Conservation (phyloP, 192 early-diverging fungal species). For the Paraglomus occultum region DNA sequence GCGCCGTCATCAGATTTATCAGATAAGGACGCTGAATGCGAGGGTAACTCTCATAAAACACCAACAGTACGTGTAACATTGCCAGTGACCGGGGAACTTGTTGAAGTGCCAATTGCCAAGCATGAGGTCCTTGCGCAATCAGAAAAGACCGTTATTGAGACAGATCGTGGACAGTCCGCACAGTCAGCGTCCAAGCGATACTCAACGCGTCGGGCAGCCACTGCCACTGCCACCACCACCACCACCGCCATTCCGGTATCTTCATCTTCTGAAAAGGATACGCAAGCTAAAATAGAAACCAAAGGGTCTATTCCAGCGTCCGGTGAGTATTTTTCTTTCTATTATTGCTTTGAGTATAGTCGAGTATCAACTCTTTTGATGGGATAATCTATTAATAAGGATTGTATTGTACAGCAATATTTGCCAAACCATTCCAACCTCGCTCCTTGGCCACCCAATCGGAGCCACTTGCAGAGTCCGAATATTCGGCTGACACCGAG, state of each 20-base stretch:
- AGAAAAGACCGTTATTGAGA: background rate
- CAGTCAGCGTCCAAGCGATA: slow-evolving; percentile 22
- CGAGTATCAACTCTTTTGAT: background rate
- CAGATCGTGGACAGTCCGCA: background rate
- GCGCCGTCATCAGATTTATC: background rate
- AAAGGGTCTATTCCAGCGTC: background rate
- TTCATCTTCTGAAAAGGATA: background rate
- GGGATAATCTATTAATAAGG: background rate
- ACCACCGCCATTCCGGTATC: background rate
- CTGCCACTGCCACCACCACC: background rate
- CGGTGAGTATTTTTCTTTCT: slow-evolving; percentile 15
- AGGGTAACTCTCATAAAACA: no score
- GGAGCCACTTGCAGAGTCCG: background rate
- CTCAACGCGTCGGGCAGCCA: slow-evolving; percentile 20
- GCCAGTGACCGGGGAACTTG: background rate
- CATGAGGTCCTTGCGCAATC: background rate
- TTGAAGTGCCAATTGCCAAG: slow-evolving; percentile 6
- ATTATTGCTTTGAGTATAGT: background rate
- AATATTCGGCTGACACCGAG: background rate
- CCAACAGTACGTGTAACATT: no score
- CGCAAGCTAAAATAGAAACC: background rate
- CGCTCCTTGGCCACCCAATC: background rate
- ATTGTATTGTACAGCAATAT: slow-evolving; percentile 13
- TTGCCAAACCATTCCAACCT: slow-evolving; percentile 21
- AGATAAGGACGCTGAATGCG: background rate